Conservation (phyloP, 805 yeast species). For the Kodamaea hsintzibuensis region DNA sequence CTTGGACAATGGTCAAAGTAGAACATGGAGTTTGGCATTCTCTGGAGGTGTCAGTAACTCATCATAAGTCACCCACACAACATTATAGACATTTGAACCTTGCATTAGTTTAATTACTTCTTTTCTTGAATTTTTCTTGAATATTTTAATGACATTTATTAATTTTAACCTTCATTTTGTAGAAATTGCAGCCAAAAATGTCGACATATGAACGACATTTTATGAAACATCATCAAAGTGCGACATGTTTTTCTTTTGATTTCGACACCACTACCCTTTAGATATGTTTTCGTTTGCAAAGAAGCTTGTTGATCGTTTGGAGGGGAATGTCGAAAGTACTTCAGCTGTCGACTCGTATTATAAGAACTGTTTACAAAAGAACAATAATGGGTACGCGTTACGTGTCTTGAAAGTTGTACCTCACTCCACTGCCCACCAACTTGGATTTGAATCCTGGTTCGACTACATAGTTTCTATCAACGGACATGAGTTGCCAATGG, state of each 20-base stretch:
- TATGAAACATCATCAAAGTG: background rate
- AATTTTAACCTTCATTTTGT: background rate
- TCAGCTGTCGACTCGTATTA: slow-evolving; percentile 36
- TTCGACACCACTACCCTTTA: background rate
- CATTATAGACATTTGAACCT: background rate
- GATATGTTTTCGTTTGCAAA: slow-evolving; percentile 47
- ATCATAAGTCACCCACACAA: slow-evolving; percentile 7
- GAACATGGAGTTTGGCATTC: slow-evolving; percentile 62
- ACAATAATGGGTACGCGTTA: slow-evolving; percentile 44
- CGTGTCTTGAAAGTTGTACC: slow-evolving; percentile 40
- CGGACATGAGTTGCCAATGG: slow-evolving; percentile 59
- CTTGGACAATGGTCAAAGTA: slow-evolving; percentile 63
- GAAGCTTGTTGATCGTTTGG: slow-evolving; percentile 42
- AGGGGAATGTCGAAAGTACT: slow-evolving; percentile 21
- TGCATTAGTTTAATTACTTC: background rate
- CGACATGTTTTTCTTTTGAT: background rate
- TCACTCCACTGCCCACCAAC: slow-evolving; percentile 33
- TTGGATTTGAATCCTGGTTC: slow-evolving; percentile 74
- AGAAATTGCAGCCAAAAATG: background rate
- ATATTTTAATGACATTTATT: background rate
- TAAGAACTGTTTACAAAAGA: slow-evolving; percentile 29
- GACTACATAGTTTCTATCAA: slow-evolving; percentile 84
- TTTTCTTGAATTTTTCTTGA: background rate
- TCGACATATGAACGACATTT: background rate
- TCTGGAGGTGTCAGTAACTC: slow-evolving; percentile 48